Conservation (phyloP, 2,329 filamentous ascomycete genomes). For the Claviceps maximensis region DNA sequence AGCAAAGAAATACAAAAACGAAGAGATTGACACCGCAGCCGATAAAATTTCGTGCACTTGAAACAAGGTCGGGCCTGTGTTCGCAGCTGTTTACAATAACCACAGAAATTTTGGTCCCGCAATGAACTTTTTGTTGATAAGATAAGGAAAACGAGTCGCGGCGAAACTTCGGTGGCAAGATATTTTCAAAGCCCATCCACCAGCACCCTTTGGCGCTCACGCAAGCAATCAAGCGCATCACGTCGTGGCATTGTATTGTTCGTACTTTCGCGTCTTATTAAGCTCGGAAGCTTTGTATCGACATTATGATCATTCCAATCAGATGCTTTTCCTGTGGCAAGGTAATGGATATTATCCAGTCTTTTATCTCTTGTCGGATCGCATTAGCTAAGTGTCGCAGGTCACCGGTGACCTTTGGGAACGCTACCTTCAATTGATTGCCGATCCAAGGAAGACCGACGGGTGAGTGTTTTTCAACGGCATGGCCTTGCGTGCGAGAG, state of each 20-base stretch:
- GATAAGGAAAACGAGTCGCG: conserved; percentile 20
- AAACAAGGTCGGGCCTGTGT: background rate
- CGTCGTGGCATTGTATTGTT: no score
- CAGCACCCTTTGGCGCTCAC: background rate
- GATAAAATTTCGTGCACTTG: conserved; percentile 1
- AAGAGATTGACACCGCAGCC: conserved; percentile 4
- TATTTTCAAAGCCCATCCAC: conserved; percentile 11
- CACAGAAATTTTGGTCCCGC: conserved; percentile 27
- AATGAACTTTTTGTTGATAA: conserved; percentile 29
- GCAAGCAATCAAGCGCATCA: background rate
- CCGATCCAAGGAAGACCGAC: conserved; percentile 55
- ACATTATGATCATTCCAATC: conserved; percentile 87
- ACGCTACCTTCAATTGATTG: conserved; percentile 78
- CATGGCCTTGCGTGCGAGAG: background rate
- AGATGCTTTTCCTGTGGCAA: conserved; percentile 99
- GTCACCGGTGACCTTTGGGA: conserved; percentile 97
- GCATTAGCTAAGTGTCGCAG: conserved; percentile 35
- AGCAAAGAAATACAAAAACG: background rate
- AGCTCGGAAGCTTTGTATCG: background rate
- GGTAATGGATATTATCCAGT: conserved; percentile 40
- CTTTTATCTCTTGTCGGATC: background rate
- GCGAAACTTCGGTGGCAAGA: conserved; percentile 18
- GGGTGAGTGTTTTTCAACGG: conserved; percentile 38
- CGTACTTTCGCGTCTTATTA: background rate
- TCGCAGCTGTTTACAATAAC: background rate